phyloP scores from a whole-genome alignment of 257 asterid genomes.

The Solanum infundibuliforme region DNA sequence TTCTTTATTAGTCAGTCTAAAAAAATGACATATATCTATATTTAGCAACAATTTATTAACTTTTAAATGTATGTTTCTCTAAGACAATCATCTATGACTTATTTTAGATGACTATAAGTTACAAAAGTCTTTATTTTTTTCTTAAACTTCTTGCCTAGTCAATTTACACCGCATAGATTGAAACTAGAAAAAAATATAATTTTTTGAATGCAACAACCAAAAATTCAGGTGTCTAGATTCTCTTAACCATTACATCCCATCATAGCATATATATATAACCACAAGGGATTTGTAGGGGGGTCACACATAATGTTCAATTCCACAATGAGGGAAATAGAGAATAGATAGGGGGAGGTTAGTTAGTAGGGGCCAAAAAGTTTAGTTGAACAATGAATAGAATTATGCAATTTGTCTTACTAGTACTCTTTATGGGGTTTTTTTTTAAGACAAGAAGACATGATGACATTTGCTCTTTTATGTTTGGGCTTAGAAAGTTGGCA shows the following conservation, averaged over 20 bases:
- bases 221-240: slow-evolving; percentile 16
- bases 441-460: slow-evolving; percentile 20
- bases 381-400: slow-evolving; percentile 24
- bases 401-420: slow-evolving; percentile 20
- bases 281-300: neutral
- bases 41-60: no score
- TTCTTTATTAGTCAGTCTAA: neutral
- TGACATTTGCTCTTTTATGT: slow-evolving; percentile 23
- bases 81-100: neutral
- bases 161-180: neutral
- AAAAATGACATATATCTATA: no score
- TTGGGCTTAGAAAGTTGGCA: slow-evolving; percentile 6
- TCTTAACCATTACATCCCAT: slow-evolving; percentile 15
- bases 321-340: neutral
- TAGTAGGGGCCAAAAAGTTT: slow-evolving; percentile 10
- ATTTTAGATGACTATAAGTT: neutral
- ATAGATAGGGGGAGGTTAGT: neutral
- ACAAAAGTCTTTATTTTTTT: no score
- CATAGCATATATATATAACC: neutral
- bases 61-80: neutral
- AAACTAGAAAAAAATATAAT: no score
- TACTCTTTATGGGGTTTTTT: slow-evolving; percentile 1
- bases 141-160: neutral
- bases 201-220: neutral
- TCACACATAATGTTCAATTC: neutral